Evolutionary conservation across 441 rosid species (phyloP), one percentile per base, ranked within the genome.

Genomic region (Brassica balearica): DNA sequence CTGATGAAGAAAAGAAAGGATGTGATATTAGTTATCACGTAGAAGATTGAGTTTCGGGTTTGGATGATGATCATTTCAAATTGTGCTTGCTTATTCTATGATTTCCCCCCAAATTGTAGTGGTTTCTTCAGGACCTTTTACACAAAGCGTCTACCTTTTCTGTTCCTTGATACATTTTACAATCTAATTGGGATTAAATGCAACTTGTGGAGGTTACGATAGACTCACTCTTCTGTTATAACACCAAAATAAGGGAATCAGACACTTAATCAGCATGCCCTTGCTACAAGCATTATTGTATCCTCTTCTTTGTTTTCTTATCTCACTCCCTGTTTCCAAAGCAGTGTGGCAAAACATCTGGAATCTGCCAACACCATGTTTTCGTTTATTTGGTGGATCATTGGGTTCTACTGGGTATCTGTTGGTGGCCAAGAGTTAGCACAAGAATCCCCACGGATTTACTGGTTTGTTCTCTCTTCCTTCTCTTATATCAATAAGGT

Each of bases 361-460:
- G 99, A 91, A 76, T 92, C 99, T 66, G 98, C 95, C n/a, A 95
- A 93, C 80, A 92, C 99, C 8, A 88, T 93, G 95, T 89, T 95
- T 78, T 95, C 98, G 0, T 93, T 93, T 82, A 82, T 95, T 76
- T 95, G 99, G 99, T 95, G 99, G 99, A 92, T 93, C 88, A 86
- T 93, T 85, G 99, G 98, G 29, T 95, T 93, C 86, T 95, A 92
- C 83, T 95, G 99, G 98, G 91, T 95, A 56, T 92, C 98, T 74
- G 92, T 91, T 19, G 95, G 96, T 77, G 94, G 92, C 81, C 95
- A 92, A 85, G 80, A 81, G 58, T 79, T 95, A 80, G 90, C 93
- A 51, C 87, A 34, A 48, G 84, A 71, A 76, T 90, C 97, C 75
- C 95, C 92, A 2, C 95, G 86, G 84, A 92, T 95, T 73, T 95